Evolutionary conservation across 2,329 filamentous ascomycete species (phyloP), one percentile per base, ranked within the genome.

Genomic region (Fonsecaea pugnacius): DNA sequence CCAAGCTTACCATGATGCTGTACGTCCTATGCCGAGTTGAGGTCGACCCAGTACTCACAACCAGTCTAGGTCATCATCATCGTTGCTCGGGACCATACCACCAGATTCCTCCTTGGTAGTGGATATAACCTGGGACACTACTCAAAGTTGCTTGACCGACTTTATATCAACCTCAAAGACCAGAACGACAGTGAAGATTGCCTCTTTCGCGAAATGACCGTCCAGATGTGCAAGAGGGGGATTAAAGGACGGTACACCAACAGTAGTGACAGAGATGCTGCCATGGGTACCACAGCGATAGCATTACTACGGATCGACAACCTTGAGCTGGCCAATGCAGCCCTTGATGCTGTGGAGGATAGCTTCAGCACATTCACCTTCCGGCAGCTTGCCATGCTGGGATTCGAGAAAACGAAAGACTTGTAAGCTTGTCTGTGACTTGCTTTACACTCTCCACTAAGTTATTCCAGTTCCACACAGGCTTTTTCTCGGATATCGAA

Each of bases 161-260:
- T 52, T n/a, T 16, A 32, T 9, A 10, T 40, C 14, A n/a, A 46
- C n/a, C 30, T 63, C 30, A 40, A 6, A 1, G 38, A 18, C 16
- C 14, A 35, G 18, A 48, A 52, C 54, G 14, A 35, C 54, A 16
- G 58, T 53, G 54, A 58, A 43, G 32, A 35, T 38, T 10, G n/a
- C 36, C 60, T 58, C 53, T 52, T 63, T 33, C 32, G 54, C 16
- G 54, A 63, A 51, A 63, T 58, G 43, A 53, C 58, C 24, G 43
- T 30, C 54, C 53, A 63, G 43, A 52, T 32, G 12, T 63, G 53
- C 40, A 54, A 53, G 32, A 52, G 32, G n/a, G 43, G 58, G 24
- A 9, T 63, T 52, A 16, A 58, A 63, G 8, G 14, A 10, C 43
- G 53, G 9, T 63, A 50, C 27, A n/a, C 1, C 10, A 38, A 24